Percentiles rank a stretch among this genome's conserved stretches.
Conservation (phyloP, 352 stramenopile genomes). For the Peronosclerospora sorghi region DNA sequence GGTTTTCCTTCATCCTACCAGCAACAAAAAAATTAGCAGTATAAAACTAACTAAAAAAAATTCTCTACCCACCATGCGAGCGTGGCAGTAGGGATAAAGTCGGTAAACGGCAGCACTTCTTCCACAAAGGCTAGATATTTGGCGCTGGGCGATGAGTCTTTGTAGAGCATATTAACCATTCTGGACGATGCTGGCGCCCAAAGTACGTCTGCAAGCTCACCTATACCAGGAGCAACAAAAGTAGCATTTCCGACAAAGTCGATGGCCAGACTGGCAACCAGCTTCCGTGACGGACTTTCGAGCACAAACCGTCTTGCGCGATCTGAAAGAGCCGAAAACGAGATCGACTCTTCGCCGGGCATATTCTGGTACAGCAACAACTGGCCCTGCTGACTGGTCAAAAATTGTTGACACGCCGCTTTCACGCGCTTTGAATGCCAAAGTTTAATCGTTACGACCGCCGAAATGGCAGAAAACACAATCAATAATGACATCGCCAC, state of each 20-base stretch:
- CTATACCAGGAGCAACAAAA: constrained; percentile 80
- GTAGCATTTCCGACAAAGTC: constrained; percentile 84
- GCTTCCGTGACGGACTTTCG: constrained; percentile 41
- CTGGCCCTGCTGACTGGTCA: constrained; percentile 44
- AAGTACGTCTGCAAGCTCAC: constrained; percentile 84
- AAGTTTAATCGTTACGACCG: constrained; percentile 35
- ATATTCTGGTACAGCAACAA: constrained; percentile 48
- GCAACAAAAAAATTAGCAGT: neutral
- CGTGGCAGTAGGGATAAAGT: constrained; percentile 90
- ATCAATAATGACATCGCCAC: constrained; percentile 33
- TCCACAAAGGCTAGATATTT: constrained; percentile 84
- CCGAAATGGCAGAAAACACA: constrained; percentile 38
- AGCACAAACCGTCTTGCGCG: constrained; percentile 34
- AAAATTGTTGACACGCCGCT: constrained; percentile 26
- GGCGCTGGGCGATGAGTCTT: constrained; percentile 61
- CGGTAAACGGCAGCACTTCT: constrained; percentile 89
- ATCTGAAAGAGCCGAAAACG: constrained; percentile 19
- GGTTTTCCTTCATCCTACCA: constrained; percentile 51
- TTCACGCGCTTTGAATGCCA: constrained; percentile 40
- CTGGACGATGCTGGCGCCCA: constrained; percentile 88
- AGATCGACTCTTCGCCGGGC: constrained; percentile 22
- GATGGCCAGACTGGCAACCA: constrained; percentile 71
- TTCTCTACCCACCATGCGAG: constrained; percentile 69
- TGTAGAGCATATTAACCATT: constrained; percentile 88
- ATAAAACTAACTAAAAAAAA: neutral